These are phyloP conservation scores for Mucor plumbeus DNA, from an alignment of 371 early-diverging fungal species.

Conservation along the genomic window DNA sequence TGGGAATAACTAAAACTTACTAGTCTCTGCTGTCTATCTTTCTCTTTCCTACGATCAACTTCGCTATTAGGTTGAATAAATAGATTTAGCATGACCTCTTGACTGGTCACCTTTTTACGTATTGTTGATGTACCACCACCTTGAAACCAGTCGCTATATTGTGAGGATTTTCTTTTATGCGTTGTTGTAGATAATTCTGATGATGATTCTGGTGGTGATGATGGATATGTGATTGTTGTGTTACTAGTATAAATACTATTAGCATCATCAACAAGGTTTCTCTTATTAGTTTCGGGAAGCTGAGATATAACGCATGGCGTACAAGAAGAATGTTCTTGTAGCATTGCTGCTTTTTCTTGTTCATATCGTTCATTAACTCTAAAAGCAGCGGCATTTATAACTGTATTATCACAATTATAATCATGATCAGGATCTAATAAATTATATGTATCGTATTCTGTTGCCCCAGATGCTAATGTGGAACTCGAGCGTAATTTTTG, in stretches of 20 bases:
- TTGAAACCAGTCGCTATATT: not conserved
- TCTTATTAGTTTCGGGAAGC: not conserved
- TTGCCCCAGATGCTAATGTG: not conserved
- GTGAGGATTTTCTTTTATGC: not conserved
- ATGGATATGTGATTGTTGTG: not conserved
- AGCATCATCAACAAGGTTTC: not conserved
- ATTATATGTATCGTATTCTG: not conserved
- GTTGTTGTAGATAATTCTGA: not conserved
- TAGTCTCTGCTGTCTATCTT: conserved; percentile 38
- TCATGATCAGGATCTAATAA: not conserved
- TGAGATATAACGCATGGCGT: conserved; percentile 8
- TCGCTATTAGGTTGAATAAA: conserved; percentile 6
- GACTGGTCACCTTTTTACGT: conserved; percentile 1
- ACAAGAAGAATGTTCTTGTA: not conserved
- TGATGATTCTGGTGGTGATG: not conserved
- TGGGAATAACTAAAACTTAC: conserved; percentile 16
- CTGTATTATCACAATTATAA: not conserved
- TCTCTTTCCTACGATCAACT: conserved; percentile 11
- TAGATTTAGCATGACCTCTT: conserved; percentile 9
- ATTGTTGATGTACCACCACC: not conserved
- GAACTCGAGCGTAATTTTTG: not conserved
- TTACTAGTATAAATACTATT: not conserved
- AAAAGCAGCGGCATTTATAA: not conserved
- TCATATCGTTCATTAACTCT: not conserved
- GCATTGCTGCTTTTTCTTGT: not conserved